Evolutionary conservation across 2,329 filamentous ascomycete species (phyloP).

Genomic region (Colletotrichum limetticola): DNA sequence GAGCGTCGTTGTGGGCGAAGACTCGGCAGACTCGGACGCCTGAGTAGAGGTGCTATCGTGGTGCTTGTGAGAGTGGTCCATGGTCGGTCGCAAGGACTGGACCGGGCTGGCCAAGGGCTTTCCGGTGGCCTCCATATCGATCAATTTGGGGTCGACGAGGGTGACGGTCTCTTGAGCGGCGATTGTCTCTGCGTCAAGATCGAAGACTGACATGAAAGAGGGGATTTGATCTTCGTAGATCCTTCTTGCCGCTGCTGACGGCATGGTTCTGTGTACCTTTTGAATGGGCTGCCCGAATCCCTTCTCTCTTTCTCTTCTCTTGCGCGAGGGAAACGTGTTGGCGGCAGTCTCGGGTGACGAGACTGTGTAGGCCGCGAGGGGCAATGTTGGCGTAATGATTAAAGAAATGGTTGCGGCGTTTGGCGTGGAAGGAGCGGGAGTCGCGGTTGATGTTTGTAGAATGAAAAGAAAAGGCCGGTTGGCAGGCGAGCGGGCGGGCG

Average conservation of each 20-base stretch:
- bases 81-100: constrained; percentile 49
- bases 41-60: constrained; percentile 83
- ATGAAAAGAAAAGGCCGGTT: constrained; percentile 23
- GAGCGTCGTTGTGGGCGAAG: constrained; percentile 92
- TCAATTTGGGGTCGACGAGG: constrained; percentile 64
- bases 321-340: constrained; percentile 32
- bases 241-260: constrained; percentile 69
- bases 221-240: constrained; percentile 78
- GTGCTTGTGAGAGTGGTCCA: constrained; percentile 73
- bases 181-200: constrained; percentile 68
- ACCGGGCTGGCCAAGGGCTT: constrained; percentile 49
- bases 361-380: constrained; percentile 23
- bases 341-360: constrained; percentile 33
- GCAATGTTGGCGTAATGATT: constrained; percentile 26
- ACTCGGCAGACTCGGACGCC: constrained; percentile 86
- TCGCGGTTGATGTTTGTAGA: constrained; percentile 15
- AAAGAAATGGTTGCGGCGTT: constrained; percentile 34
- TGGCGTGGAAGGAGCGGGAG: constrained; percentile 26
- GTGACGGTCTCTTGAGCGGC: constrained; percentile 65
- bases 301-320: constrained; percentile 35
- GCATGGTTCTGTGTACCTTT: constrained; percentile 58
- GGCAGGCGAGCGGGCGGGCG: neutral
- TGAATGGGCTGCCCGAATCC: constrained; percentile 30
- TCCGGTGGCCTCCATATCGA: constrained; percentile 55
- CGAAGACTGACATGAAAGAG: constrained; percentile 81